phyloP scores from a whole-genome alignment of 495 filamentous ascomycete species.

The Podospora conica region DNA sequence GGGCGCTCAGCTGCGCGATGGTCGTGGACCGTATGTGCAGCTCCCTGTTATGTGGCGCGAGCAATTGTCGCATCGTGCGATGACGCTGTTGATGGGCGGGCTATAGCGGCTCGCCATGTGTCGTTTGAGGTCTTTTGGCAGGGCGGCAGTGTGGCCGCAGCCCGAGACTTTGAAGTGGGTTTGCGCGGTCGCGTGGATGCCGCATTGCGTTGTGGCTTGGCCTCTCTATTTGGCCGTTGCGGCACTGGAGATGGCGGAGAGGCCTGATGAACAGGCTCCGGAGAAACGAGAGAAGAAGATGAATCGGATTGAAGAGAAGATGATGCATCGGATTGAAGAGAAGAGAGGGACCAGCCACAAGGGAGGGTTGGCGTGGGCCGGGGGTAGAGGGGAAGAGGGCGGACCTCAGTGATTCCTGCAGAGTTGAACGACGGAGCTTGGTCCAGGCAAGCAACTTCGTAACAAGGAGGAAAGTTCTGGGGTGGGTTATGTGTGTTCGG shows the following conservation, averaged over 20 bases:
- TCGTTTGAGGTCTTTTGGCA: neutral
- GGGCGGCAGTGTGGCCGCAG: neutral
- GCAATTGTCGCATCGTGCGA: neutral
- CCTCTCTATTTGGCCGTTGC: neutral
- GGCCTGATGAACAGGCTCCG: neutral
- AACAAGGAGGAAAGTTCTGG: neutral
- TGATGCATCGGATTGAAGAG: neutral
- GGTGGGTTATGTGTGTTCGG: neutral
- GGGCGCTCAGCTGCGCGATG: neutral
- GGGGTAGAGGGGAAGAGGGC: neutral
- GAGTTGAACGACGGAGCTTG: neutral
- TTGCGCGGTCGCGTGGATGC: neutral
- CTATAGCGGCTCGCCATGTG: neutral
- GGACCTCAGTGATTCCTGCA: neutral
- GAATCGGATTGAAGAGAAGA: neutral
- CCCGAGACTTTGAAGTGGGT: too few species aligned
- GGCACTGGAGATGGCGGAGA: neutral
- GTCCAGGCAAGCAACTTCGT: neutral
- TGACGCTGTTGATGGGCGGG: neutral
- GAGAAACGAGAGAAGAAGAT: neutral
- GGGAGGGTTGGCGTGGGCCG: neutral
- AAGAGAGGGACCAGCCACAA: too few species aligned
- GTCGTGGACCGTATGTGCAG: neutral
- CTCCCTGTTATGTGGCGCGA: neutral
- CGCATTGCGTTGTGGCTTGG: neutral